Evolutionary conservation across 1,284 basidiomycete species (phyloP).

Genomic region (Sphagnurus paluster): DNA sequence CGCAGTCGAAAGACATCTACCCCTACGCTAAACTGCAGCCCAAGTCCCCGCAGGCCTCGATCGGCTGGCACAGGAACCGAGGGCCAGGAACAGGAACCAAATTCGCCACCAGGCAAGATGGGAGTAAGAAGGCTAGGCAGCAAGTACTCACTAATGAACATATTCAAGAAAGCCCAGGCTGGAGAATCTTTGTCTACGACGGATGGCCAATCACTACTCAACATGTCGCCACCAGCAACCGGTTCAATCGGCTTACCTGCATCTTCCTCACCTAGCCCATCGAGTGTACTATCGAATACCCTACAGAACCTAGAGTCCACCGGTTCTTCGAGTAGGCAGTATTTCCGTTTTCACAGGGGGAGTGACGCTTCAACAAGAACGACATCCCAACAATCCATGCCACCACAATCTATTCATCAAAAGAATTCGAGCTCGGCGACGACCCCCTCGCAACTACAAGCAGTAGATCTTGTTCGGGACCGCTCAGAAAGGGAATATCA

Average conservation of each 20-base stretch:
- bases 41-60: constrained; percentile 48
- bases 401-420: constrained; percentile 26
- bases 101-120: constrained; percentile 29
- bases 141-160: constrained; percentile 57
- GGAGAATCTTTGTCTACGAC: constrained; percentile 26
- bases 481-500: constrained; percentile 25
- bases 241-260: constrained; percentile 10
- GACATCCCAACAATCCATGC: constrained; percentile 16
- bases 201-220: constrained; percentile 16
- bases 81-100: constrained; percentile 28
- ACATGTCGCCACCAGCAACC: constrained; percentile 8
- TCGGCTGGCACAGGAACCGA: constrained; percentile 60
- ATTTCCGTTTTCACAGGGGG: constrained; percentile 32
- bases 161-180: constrained; percentile 57
- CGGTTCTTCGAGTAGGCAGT: constrained; percentile 22
- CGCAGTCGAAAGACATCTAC: constrained; percentile 30
- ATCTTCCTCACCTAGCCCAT: constrained; percentile 14
- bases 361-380: constrained; percentile 35
- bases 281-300: constrained; percentile 16
- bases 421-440: constrained; percentile 23
- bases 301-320: constrained; percentile 7
- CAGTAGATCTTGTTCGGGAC: constrained; percentile 40
- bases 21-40: constrained; percentile 22
- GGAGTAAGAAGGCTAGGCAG: constrained; percentile 43
- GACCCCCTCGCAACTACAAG: constrained; percentile 32